Conservation (phyloP, 225 moss, liverwort and hornwort genomes). For the Takakia lepidozioides region DNA sequence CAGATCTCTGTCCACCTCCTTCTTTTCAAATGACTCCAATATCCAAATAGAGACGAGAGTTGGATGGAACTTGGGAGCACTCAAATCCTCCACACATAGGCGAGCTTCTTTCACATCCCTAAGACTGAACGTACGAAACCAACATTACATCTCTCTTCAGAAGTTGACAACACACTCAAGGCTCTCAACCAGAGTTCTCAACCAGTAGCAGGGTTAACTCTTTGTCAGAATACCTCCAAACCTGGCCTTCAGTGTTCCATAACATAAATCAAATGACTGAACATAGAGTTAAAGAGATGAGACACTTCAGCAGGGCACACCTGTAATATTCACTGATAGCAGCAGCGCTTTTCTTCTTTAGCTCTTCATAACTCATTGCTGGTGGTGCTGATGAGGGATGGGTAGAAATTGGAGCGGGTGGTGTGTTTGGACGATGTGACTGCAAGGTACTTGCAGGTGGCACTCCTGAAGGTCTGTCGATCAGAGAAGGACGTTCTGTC, state of each 20-base stretch:
- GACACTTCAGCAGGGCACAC: constrained; percentile 28
- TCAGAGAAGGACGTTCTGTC: constrained; percentile 30
- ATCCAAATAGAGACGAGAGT: constrained; percentile 76
- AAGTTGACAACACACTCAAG: too few species aligned
- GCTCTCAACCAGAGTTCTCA: too few species aligned
- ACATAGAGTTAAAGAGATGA: too few species aligned
- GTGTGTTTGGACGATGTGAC: constrained; percentile 38
- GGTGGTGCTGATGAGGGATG: constrained; percentile 38
- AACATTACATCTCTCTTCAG: too few species aligned
- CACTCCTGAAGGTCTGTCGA: constrained; percentile 25
- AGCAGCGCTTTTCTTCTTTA: constrained; percentile 69
- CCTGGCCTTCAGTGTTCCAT: too few species aligned
- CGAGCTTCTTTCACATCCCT: constrained; percentile 58
- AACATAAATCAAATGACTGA: too few species aligned
- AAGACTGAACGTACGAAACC: constrained; percentile 39
- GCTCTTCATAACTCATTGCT: constrained; percentile 54
- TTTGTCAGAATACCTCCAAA: too few species aligned
- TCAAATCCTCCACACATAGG: constrained; percentile 82
- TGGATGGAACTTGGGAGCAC: constrained; percentile 47
- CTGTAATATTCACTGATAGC: constrained; percentile 67
- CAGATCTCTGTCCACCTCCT: constrained; percentile 61
- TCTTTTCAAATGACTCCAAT: constrained; percentile 74
- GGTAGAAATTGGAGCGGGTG: constrained; percentile 28
- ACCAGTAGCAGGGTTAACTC: too few species aligned
- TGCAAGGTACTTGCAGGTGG: constrained; percentile 24